Conservation (phyloP, 768 basidiomycete genomes). For the Trametes sanguinea region DNA sequence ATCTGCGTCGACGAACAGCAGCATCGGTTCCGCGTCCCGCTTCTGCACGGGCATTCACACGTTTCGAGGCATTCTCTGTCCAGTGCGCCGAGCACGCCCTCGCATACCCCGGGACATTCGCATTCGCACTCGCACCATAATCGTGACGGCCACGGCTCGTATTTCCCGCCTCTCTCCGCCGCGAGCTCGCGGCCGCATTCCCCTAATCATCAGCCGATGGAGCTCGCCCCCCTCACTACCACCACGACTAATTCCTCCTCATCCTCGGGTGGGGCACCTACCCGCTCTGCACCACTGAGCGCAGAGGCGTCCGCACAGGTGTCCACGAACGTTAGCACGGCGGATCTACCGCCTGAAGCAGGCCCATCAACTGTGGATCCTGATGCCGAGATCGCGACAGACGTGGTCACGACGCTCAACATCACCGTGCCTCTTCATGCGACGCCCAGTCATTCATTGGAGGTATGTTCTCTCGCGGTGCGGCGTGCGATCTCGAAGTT, state of each 20-base stretch:
- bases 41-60: slow-evolving; percentile 22
- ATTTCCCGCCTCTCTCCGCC: slow-evolving; percentile 21
- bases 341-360: slow-evolving; percentile 17
- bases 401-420: slow-evolving; percentile 61
- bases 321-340: slow-evolving; percentile 10
- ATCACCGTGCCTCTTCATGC: slow-evolving; percentile 59
- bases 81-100: slow-evolving; percentile 17
- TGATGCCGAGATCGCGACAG: slow-evolving; percentile 32
- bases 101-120: slow-evolving; percentile 11
- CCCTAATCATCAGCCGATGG: slow-evolving; percentile 19
- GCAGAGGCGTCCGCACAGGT: slow-evolving; percentile 6
- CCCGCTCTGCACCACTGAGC: background rate
- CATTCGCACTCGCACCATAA: slow-evolving; percentile 1
- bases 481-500: background rate
- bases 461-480: slow-evolving; percentile 31
- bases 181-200: slow-evolving; percentile 18
- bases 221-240: slow-evolving; percentile 31
- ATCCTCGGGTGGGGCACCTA: slow-evolving; percentile 16
- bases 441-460: slow-evolving; percentile 72
- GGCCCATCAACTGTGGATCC: slow-evolving; percentile 8
- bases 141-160: slow-evolving; percentile 7
- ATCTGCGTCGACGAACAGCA: slow-evolving; percentile 33
- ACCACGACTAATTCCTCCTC: slow-evolving; percentile 30
- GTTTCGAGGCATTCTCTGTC: slow-evolving; percentile 8
- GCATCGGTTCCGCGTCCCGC: slow-evolving; percentile 31